phyloP scores from a whole-genome alignment of 345 rosid genomes.

The Aquilaria sinensis region DNA sequence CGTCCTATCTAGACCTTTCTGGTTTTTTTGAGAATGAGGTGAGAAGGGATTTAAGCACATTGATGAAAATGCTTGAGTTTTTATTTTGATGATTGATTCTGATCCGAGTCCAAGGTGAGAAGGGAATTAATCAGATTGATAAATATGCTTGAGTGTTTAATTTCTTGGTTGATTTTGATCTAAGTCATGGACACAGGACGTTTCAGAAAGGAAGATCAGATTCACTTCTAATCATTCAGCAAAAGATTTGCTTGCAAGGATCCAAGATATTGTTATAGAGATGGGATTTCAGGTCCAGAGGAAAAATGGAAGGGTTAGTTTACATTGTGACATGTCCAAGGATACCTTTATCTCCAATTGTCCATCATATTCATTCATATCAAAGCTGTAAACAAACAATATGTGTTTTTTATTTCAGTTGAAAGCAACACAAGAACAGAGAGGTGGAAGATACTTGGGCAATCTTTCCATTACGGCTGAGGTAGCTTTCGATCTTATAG shows the following conservation, averaged over 20 bases:
- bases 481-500: conserved; percentile 31
- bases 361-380: not conserved
- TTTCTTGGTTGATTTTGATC: not conserved
- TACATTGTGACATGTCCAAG: not conserved
- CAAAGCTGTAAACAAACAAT: not conserved
- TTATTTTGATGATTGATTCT: not conserved
- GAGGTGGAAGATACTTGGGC: conserved; percentile 39
- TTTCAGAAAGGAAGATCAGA: conserved; percentile 88
- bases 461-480: conserved; percentile 74
- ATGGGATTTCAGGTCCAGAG: conserved; percentile 89
- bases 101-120: not conserved
- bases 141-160: not conserved
- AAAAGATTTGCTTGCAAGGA: conserved; percentile 70
- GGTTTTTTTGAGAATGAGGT: conserved; percentile 97
- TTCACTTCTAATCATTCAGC: conserved; percentile 75
- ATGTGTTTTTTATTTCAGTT: conserved; percentile 28
- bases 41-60: not conserved
- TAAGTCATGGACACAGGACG: conserved; percentile 31
- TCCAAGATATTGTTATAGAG: conserved; percentile 52
- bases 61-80: not conserved
- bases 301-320: conserved; percentile 68
- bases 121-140: not conserved
- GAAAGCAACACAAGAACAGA: conserved; percentile 63
- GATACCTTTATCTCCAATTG: not conserved
- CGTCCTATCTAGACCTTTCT: conserved; percentile 86